phyloP scores from a whole-genome alignment of 2,329 filamentous ascomycete genomes.

The Nemania bipapillata region DNA sequence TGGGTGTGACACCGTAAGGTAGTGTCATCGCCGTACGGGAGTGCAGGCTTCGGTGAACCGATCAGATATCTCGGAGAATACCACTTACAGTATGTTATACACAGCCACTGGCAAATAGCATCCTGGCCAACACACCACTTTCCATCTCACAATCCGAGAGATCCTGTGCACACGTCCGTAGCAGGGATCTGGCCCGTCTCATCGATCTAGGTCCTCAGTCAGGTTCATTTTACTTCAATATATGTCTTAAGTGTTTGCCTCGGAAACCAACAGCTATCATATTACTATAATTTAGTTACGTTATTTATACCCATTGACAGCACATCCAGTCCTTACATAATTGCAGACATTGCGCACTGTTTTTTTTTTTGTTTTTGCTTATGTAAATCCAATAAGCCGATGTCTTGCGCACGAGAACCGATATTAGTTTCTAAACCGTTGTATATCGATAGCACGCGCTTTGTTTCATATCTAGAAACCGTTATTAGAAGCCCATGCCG shows the following conservation, averaged over 20 bases:
- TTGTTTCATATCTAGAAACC: not conserved
- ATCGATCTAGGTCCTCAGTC: constrained; percentile 12
- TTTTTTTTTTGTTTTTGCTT: too few species aligned
- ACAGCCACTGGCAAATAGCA: not conserved
- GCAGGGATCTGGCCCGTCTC: not conserved
- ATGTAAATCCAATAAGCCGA: not conserved
- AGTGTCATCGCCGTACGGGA: constrained; percentile 8
- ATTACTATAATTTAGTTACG: not conserved
- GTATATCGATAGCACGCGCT: not conserved
- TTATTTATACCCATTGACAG: not conserved
- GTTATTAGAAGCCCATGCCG: not conserved
- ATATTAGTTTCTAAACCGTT: not conserved
- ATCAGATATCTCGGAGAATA: not conserved
- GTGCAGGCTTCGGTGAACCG: not conserved
- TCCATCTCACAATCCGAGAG: not conserved
- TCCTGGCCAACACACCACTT: not conserved
- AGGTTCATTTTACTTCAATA: not conserved
- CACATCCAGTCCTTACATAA: too few species aligned
- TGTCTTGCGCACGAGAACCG: not conserved
- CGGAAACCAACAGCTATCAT: constrained; percentile 9
- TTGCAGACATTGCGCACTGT: too few species aligned
- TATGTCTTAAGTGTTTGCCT: constrained; percentile 13
- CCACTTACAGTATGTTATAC: not conserved
- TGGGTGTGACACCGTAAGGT: not conserved
- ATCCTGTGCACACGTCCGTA: not conserved